Conservation (phyloP, 306 rosid species). For the Delonix regia region DNA sequence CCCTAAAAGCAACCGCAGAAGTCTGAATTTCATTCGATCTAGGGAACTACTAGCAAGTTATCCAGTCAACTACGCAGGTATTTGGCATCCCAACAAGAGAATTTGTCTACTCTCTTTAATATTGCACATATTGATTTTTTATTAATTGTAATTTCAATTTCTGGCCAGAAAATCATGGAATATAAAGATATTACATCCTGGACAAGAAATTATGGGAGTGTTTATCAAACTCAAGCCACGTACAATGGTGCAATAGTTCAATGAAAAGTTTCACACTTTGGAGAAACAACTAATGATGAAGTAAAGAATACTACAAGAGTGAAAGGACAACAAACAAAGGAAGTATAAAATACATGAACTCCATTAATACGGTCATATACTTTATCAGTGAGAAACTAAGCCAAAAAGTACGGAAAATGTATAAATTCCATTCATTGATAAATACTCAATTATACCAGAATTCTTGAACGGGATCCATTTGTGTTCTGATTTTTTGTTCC, state of each 20-base stretch:
- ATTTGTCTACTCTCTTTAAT: background rate
- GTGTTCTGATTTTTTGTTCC: background rate
- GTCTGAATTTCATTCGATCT: background rate
- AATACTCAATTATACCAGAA: background rate
- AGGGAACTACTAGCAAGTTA: background rate
- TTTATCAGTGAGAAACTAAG: background rate
- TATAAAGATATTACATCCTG: background rate
- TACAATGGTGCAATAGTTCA: background rate
- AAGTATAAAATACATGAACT: background rate
- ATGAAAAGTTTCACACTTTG: background rate
- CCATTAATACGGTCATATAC: no score
- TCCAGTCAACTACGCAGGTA: no score
- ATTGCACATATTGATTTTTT: background rate
- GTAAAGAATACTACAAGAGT: background rate
- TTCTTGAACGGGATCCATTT: background rate
- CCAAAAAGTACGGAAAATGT: background rate
- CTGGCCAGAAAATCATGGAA: background rate
- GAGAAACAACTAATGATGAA: background rate
- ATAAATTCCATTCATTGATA: background rate
- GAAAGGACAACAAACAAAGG: background rate
- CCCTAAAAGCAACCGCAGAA: background rate
- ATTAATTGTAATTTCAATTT: background rate
- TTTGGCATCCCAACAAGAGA: background rate
- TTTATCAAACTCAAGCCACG: background rate
- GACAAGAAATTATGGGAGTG: background rate